A percentile compares a stretch with the other conserved stretches of the same genome.
Conservation (phyloP, 306 rosid species). For the Trichosanthes cucumerina region DNA sequence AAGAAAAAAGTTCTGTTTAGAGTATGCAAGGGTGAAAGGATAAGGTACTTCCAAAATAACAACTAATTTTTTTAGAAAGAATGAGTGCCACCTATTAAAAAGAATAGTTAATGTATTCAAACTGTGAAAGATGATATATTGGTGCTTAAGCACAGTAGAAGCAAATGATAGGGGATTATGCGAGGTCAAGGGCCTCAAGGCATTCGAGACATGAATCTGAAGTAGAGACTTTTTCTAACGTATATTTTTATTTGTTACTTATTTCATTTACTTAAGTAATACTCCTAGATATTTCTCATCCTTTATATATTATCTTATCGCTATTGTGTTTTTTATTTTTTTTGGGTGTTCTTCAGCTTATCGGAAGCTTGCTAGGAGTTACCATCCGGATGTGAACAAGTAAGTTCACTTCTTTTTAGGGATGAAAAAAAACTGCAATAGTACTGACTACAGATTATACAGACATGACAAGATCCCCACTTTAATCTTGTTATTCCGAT, state of each 20-base stretch:
- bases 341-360: slow-evolving; percentile 74
- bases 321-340: background rate
- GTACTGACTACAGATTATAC: background rate
- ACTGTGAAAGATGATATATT: background rate
- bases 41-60: background rate
- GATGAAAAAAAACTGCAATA: background rate
- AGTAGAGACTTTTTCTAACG: background rate
- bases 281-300: background rate
- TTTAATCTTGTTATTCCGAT: background rate
- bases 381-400: slow-evolving; percentile 98
- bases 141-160: background rate
- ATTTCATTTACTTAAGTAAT: background rate
- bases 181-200: too few species aligned
- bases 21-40: background rate
- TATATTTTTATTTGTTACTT: background rate
- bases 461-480: background rate
- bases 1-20: background rate
- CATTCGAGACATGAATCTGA: background rate
- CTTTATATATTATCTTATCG: background rate
- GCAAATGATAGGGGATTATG: background rate
- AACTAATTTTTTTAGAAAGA: background rate
- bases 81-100: background rate
- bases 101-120: background rate
- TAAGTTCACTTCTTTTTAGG: slow-evolving; percentile 25
- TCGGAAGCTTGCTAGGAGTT: slow-evolving; percentile 90